These are phyloP conservation scores for Fusarium armeniacum DNA, from an alignment of 2,329 filamentous ascomycete species.

Conservation along the genomic window DNA sequence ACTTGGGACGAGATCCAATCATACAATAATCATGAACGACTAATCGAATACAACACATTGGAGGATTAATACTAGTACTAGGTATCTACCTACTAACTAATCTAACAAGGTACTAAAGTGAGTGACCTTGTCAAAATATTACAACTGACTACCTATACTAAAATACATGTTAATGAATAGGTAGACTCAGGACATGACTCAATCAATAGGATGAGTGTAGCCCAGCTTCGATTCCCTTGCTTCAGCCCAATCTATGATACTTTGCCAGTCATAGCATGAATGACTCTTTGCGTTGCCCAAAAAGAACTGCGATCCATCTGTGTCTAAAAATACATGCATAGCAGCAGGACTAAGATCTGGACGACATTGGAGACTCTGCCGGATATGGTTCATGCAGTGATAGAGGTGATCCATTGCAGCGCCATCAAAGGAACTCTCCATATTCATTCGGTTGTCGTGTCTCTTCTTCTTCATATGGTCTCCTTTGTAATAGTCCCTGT, in stretches of 20 bases:
- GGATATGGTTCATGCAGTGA: slow-evolving; percentile 8
- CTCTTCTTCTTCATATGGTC: background rate
- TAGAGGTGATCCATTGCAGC: slow-evolving; percentile 2
- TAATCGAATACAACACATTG: background rate
- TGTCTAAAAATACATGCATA: slow-evolving; percentile 2
- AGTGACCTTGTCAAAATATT: background rate
- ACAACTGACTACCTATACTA: background rate
- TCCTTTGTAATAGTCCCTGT: background rate
- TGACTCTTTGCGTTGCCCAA: slow-evolving; percentile 7
- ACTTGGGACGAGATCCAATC: slow-evolving; percentile 14
- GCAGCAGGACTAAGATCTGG: slow-evolving; percentile 11
- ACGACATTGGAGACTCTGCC: slow-evolving; percentile 5
- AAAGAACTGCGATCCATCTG: slow-evolving; percentile 3
- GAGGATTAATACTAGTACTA: background rate
- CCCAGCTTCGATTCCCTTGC: slow-evolving; percentile 5
- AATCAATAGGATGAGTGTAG: slow-evolving; percentile 6
- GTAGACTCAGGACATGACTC: background rate
- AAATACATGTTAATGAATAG: background rate
- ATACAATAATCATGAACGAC: background rate
- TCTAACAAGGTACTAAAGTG: no score
- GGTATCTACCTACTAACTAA: no score
- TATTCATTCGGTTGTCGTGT: background rate
- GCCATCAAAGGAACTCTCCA: background rate
- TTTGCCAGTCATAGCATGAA: slow-evolving; percentile 10
- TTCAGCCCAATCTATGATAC: slow-evolving; percentile 8